Evolutionary conservation across 768 basidiomycete genomes (phyloP), one percentile per base, ranked within the genome.

Genomic region (Tulasnella sp.): DNA sequence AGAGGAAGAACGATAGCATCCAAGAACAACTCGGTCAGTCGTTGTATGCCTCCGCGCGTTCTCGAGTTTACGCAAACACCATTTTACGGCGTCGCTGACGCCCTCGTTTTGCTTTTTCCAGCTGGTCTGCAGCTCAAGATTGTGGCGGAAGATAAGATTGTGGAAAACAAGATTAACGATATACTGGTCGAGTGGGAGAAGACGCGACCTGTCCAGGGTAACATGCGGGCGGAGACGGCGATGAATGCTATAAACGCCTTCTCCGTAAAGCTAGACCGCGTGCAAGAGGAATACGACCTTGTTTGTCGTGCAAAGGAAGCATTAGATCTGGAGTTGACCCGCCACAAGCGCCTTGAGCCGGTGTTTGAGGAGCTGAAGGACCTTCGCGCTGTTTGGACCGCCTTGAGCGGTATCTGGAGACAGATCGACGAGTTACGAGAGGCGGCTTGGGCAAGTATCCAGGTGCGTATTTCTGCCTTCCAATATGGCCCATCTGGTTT

Each of bases 91-190:
- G 50, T 52, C 34, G 37, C 36, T 39, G 35, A 52, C 35, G 37
- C 37, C n/a, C 31, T 35, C 11, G n/a, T 25, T 35, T 17, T 2
- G 11, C 11, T 40, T 41, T 19, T 12, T 40, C 37, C 59, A 94
- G 93, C 90, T 61, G 96, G 94, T 0, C 75, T 99, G n/a, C 96
- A 98, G 70, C 75, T 97, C 61, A 99, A 98, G 77, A 94, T 99
- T 68, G 88, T 94, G n/a, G 92, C 96, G 1, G 92, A 99, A 69
- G 96, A 97, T 75, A 94, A 94, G 74, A 91, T 97, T 54, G 82
- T 98, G 1, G 90, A 94, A 73, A 88, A 90, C 70, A 92, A 90
- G 73, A 92, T 98, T 66, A 83, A 78, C 64, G 92, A 96, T 64
- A 78, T 91, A 58, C 75, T 96, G 14, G 71, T 75, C 56, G 96